phyloP scores from a whole-genome alignment of 345 rosid genomes.

The Syzygium oleosum region DNA sequence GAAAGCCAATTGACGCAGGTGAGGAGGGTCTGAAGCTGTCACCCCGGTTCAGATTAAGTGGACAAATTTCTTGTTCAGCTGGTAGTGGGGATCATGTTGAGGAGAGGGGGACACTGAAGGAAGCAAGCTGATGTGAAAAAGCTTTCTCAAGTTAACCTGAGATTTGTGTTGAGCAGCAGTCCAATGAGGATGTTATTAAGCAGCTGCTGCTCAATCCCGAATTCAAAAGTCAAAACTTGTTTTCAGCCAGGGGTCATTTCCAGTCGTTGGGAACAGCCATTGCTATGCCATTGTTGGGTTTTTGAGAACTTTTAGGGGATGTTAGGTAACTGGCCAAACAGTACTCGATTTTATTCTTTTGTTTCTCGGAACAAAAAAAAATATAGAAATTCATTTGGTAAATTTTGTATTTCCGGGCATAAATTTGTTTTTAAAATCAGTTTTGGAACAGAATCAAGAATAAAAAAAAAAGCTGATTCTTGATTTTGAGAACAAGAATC shows the following conservation, averaged over 20 bases:
- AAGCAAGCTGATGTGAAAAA: slow-evolving; percentile 41
- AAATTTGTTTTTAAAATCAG: too few species aligned
- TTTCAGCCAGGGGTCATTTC: neutral
- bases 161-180: neutral
- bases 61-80: slow-evolving; percentile 77
- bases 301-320: neutral
- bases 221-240: neutral
- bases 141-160: slow-evolving; percentile 42
- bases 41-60: slow-evolving; percentile 75
- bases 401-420: too few species aligned
- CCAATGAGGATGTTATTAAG: neutral
- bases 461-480: too few species aligned
- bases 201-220: neutral
- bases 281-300: neutral
- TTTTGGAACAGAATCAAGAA: too few species aligned
- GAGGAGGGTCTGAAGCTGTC: slow-evolving; percentile 76
- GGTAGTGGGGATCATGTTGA: slow-evolving; percentile 80
- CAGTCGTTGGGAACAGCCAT: neutral
- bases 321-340: too few species aligned
- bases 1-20: slow-evolving; percentile 60
- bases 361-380: too few species aligned
- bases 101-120: slow-evolving; percentile 50
- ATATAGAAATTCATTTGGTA: too few species aligned
- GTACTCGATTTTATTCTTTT: too few species aligned
- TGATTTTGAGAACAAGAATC: too few species aligned